Percentiles rank a stretch among this genome's conserved stretches.
Conservation (phyloP, 495 filamentous ascomycete genomes). For the Aspergillus bridgeri region DNA sequence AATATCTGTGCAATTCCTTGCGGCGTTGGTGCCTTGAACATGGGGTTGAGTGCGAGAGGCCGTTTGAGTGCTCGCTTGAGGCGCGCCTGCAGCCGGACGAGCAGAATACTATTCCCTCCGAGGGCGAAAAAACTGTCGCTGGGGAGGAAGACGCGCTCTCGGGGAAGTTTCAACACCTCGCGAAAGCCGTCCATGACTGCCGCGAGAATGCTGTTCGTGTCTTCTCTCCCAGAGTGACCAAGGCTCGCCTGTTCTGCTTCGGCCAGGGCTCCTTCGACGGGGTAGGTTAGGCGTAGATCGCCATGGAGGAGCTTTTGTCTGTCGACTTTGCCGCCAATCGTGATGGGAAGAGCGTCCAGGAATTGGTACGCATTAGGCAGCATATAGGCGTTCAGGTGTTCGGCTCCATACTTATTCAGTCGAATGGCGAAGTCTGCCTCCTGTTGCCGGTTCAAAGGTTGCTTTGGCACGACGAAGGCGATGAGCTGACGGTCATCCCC, state of each 20-base stretch:
- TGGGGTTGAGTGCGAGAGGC: background rate
- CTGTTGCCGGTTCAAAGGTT: constrained; percentile 13
- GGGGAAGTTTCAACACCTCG: background rate
- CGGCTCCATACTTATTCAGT: background rate
- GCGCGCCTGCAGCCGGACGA: background rate
- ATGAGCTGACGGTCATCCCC: constrained; percentile 8
- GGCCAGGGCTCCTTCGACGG: background rate
- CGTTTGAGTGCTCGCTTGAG: background rate
- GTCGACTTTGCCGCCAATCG: constrained; percentile 27
- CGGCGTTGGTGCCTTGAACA: background rate
- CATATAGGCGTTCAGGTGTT: background rate
- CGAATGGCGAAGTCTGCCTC: background rate
- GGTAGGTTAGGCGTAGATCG: background rate
- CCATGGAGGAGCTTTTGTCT: constrained; percentile 14
- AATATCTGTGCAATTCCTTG: background rate
- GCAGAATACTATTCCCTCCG: background rate
- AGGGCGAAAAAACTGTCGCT: constrained; percentile 1
- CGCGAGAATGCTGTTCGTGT: background rate
- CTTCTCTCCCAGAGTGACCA: background rate
- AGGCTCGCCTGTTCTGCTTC: background rate
- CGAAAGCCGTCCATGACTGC: background rate
- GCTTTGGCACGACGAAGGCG: constrained; percentile 22
- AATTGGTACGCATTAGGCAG: constrained; percentile 7
- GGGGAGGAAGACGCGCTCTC: background rate
- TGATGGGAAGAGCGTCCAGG: constrained; percentile 22